Evolutionary conservation across 2,329 filamentous ascomycete genomes (phyloP).

Genomic region (Sarocladiaceae sp.): DNA sequence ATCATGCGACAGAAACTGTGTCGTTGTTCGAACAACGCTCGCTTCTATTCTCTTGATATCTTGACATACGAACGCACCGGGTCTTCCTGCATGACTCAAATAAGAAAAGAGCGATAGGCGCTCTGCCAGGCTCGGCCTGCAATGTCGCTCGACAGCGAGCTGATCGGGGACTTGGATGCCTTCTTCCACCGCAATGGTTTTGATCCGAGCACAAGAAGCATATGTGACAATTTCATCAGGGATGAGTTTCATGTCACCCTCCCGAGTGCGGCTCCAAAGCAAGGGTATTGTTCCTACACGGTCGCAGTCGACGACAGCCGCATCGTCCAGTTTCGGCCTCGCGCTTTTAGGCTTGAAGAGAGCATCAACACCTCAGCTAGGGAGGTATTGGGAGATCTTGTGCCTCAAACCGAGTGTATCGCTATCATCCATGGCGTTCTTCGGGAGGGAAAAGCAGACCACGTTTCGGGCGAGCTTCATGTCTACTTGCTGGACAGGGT

Average conservation of each 20-base stretch:
- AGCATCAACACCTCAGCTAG: conserved; percentile 31
- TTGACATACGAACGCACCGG: background rate
- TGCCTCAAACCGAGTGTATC: conserved; percentile 35
- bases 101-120: too few relatives aligned
- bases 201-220: conserved; percentile 10
- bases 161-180: background rate
- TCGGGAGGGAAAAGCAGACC: background rate
- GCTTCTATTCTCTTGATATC: too few relatives aligned
- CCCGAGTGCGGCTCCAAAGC: conserved; percentile 30
- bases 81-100: background rate
- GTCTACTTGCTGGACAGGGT: conserved; percentile 39
- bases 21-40: too few relatives aligned
- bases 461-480: conserved; percentile 18
- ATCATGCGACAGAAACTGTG: background rate
- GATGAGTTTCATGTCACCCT: conserved; percentile 24
- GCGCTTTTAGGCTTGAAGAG: conserved; percentile 36
- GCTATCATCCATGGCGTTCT: conserved; percentile 15
- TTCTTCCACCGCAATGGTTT: conserved; percentile 21
- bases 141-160: background rate
- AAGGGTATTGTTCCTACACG: conserved; percentile 52
- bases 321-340: conserved; percentile 46
- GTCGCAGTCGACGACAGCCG: conserved; percentile 31
- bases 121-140: background rate
- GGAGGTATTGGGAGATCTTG: conserved; percentile 34
- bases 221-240: conserved; percentile 26